These are phyloP conservation scores for Pelargonium nanum DNA, from an alignment of 345 rosid species.

Conservation along the genomic window DNA sequence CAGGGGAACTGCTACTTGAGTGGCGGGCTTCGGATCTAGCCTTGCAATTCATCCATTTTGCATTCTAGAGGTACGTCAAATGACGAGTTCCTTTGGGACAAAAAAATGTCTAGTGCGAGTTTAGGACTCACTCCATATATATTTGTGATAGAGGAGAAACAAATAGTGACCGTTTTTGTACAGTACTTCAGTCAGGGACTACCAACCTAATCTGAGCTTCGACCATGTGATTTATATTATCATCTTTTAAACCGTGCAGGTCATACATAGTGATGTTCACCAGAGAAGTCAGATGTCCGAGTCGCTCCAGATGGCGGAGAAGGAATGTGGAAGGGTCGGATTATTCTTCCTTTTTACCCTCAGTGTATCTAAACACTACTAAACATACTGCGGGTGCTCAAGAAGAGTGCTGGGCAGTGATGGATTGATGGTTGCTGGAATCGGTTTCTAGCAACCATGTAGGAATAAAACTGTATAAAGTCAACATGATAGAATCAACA, in stretches of 20 bases:
- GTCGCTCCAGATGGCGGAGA: constrained; percentile 38
- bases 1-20: constrained; percentile 71
- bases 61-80: constrained; percentile 67
- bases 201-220: too few species aligned
- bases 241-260: constrained; percentile 36
- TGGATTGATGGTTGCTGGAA: constrained; percentile 40
- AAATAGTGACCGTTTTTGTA: too few species aligned
- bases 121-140: neutral
- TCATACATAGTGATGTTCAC: constrained; percentile 59
- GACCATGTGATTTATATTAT: too few species aligned
- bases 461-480: constrained; percentile 33
- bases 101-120: neutral
- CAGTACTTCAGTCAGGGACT: too few species aligned
- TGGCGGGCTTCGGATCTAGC: constrained; percentile 79
- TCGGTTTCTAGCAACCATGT: constrained; percentile 31
- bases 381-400: constrained; percentile 23
- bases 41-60: constrained; percentile 59
- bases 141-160: too few species aligned
- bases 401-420: constrained; percentile 26
- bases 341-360: constrained; percentile 30
- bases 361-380: constrained; percentile 19
- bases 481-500: constrained; percentile 47
- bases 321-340: constrained; percentile 36
- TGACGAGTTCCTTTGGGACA: neutral
- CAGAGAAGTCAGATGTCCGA: constrained; percentile 46